Evolutionary conservation across 768 basidiomycete genomes (phyloP), one percentile per base, ranked within the genome.

Genomic region (Serendipita indica): DNA sequence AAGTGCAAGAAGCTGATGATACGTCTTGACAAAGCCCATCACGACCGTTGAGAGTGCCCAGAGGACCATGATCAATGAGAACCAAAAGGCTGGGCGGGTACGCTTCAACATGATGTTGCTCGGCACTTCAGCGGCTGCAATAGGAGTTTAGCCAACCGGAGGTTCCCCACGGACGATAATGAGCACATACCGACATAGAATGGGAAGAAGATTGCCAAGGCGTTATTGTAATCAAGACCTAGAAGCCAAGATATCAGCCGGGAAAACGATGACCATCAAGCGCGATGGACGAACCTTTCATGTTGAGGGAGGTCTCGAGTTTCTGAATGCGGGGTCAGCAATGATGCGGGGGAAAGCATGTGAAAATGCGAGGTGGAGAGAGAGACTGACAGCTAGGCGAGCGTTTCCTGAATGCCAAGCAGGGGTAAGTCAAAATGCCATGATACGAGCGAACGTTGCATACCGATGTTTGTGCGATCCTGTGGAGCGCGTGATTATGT

Each of bases 401-500:
- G 41, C 41, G 16, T 43, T 43, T 7, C 41, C 41, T 43, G 41
- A n/a, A 18, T 43, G 41, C 5, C 16, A 6, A n/a, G 6, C 16
- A 7, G 41, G 41, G 16, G n/a, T n/a, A n/a, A n/a, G n/a, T n/a
- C 27, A n/a, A 43, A 43, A 7, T 43, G 16, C 41, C 41, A 43
- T 18, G 41, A n/a, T n/a, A 25, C 1, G 41, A 3, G 5, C 6
- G 16, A 43, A n/a, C 7, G 41, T 7, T 18, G 27, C 41, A 10
- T 10, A 54, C 49, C 49, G 49, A 54, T 54, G n/a, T 54, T 54
- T 54, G 49, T 54, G 30, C 49, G 49, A 54, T 54, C 49, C 49
- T 54, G 27, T 6, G 7, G 41, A 2, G 41, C 16, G 18, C 18
- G 27, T 25, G 41, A 43, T 6, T n/a, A n/a, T 7, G n/a, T 7